These are phyloP conservation scores for Taxawa tesnikishii DNA, from an alignment of 2,329 filamentous ascomycete genomes.

Conservation along the genomic window DNA sequence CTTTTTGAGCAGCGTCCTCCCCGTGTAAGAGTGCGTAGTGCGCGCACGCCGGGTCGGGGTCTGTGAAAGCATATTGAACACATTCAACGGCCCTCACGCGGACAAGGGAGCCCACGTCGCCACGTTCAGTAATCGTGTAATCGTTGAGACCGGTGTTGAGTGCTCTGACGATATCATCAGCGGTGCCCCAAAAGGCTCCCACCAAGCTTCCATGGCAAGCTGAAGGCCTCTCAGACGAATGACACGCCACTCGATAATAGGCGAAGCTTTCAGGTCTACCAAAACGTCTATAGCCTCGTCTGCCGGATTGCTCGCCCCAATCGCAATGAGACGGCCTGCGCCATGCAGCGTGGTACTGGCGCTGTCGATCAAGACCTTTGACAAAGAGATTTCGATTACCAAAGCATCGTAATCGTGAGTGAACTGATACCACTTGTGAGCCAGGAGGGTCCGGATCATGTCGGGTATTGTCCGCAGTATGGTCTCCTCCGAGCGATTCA, in stretches of 20 bases:
- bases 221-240: conserved; percentile 27
- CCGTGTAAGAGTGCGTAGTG: neutral
- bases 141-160: conserved; percentile 52
- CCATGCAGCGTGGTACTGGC: conserved; percentile 27
- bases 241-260: conserved; percentile 32
- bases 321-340: conserved; percentile 30
- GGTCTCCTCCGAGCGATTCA: conserved; percentile 15
- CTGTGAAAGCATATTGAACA: conserved; percentile 36
- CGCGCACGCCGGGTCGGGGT: conserved; percentile 5
- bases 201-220: too few species aligned
- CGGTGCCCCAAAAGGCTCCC: too few species aligned
- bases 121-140: conserved; percentile 79
- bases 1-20: conserved; percentile 1
- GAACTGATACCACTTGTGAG: conserved; percentile 5
- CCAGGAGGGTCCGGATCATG: conserved; percentile 10
- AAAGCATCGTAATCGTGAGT: neutral
- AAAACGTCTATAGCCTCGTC: conserved; percentile 20
- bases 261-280: conserved; percentile 12
- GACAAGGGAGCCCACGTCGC: conserved; percentile 81
- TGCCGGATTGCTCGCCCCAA: conserved; percentile 21
- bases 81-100: conserved; percentile 65
- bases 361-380: conserved; percentile 20
- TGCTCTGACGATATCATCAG: conserved; percentile 13
- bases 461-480: conserved; percentile 13
- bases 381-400: conserved; percentile 16